Evolutionary conservation across 163 green algal species (phyloP), one percentile per base, ranked within the genome.

Genomic region (Scenedesmus sp.): DNA sequence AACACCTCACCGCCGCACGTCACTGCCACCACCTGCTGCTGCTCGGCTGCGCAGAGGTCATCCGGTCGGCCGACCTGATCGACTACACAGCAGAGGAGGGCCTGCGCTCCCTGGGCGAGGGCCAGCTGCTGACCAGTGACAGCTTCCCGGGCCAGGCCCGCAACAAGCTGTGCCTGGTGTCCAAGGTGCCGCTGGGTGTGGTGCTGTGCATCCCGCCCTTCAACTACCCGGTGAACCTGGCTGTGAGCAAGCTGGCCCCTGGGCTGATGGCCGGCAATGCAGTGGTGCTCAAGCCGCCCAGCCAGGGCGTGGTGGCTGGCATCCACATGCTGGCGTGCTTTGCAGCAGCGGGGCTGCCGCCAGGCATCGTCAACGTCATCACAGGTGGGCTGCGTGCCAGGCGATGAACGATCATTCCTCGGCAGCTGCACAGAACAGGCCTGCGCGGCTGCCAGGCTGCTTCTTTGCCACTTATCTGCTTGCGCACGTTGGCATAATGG

Each of bases 151-250:
- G 97, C 22, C 94, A 97, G 89, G 59, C 92, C 15, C 94, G 98
- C 79, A 98, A 96, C 94, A 99, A 99, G 93, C 81, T 99, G 49
- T 99, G 97, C 94, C 87, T 98, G 9, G 94, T 95, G 24, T 95
- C 93, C 44, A 98, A 98, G 94, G 95, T 99, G 15, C 97, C 97
- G 0, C 91, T 99, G 84, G 98, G 98, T 33, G 96, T 98, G 16
- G 96, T 99, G 35, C 94, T 99, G 73, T 95, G 92, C 94, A 99
- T 99, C 93, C 98, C 98, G 13, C 98, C 98, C 72, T 99, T 99
- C 96, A 99, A 99, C 94, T 99, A 99, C 93, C 97, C 97, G 3
- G 96, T 98, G 90, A 99, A 98, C 93, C 93, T 99, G 49, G 97
- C 97, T 15, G 97, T 99, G 9, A 98, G 95, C 91, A 99, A 99